Percentiles rank a stretch among this genome's conserved stretches.
These are phyloP conservation scores for Pyrenophora graminea DNA, from an alignment of 2,329 filamentous ascomycete species.

Conservation along the genomic window DNA sequence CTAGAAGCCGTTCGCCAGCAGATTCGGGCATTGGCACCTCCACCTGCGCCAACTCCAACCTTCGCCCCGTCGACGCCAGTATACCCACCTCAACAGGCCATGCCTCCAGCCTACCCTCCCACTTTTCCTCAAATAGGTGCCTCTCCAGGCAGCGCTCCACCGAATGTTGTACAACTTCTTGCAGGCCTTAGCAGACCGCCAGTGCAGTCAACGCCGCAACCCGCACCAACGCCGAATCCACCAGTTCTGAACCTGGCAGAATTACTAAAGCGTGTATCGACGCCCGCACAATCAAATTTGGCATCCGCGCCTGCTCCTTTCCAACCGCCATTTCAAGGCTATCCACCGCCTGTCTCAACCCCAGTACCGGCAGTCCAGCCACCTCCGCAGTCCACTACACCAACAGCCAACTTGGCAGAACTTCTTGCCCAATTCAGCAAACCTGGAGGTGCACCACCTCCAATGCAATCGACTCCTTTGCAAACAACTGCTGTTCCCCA, in stretches of 20 bases:
- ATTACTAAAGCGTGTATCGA: constrained; percentile 35
- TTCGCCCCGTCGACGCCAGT: constrained; percentile 39
- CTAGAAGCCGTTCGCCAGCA: constrained; percentile 83
- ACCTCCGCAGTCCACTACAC: constrained; percentile 33
- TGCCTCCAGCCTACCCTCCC: constrained; percentile 23
- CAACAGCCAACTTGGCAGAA: constrained; percentile 37
- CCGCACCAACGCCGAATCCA: constrained; percentile 25
- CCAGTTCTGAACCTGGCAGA: constrained; percentile 35
- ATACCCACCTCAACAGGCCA: constrained; percentile 33
- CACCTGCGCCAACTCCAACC: constrained; percentile 54
- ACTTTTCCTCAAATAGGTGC: constrained; percentile 23
- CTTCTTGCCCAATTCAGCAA: constrained; percentile 41
- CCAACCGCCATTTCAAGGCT: constrained; percentile 34
- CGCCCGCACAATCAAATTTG: constrained; percentile 31
- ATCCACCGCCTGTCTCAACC: constrained; percentile 26
- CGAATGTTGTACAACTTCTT: constrained; percentile 39
- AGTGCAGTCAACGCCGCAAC: constrained; percentile 23
- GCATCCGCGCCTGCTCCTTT: constrained; percentile 32
- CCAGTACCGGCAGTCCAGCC: constrained; percentile 26
- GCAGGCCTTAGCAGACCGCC: constrained; percentile 29
- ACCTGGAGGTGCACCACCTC: constrained; percentile 23
- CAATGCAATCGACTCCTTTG: constrained; percentile 21
- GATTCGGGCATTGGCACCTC: constrained; percentile 74
- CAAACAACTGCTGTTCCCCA: constrained; percentile 25
- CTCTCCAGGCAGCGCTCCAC: constrained; percentile 25